Evolutionary conservation across 2,329 filamentous ascomycete genomes (phyloP), one percentile per base, ranked within the genome.

Genomic region (Fusarium sp.): DNA sequence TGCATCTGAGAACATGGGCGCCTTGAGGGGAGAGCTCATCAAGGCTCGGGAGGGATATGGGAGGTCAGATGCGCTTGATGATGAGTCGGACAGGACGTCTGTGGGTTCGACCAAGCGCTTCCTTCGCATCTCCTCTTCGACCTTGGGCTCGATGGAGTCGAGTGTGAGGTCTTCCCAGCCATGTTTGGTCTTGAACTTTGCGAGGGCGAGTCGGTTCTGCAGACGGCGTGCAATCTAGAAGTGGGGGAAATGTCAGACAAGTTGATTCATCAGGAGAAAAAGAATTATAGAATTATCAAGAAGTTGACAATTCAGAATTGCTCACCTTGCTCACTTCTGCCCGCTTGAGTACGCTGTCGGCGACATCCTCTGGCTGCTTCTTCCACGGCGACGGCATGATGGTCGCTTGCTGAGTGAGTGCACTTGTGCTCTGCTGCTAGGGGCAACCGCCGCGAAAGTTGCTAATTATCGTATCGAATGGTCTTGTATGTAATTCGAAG

Each of bases 181-280:
- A 83, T 97, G 92, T 82, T 97, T 94, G 72, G 96, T 94, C 84
- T 98, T 98, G 87, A 98, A 96, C 81, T 97, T 96, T 78, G 96
- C 96, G 69, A 98, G 89, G 62, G 96, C 95, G 63, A 99, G 90
- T 69, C 95, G 93, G 84, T 97, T 94, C 83, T 98, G 94, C 57
- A 99, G 86, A 76, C 92, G 92, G 78, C 95, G 88, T 74, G 95
- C 96, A 84, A 99, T 97, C 96, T 98, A 78, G 57, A 75, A 62
- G 62, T 53, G 66, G 56, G 46, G 58, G 51, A 56, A 73, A 68
- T 56, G 70, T 74, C 55, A 75, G 64, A 57, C 63, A 49, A 28
- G 43, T 40, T 57, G 26, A 34, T 39, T 45, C 26, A 18, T 22
- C 24, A 58, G 26, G 48, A 52, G 43, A 31, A 22, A 26, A 51